These are phyloP conservation scores for Chionographis japonica DNA, from an alignment of 106 monocot species.

Conservation along the genomic window DNA sequence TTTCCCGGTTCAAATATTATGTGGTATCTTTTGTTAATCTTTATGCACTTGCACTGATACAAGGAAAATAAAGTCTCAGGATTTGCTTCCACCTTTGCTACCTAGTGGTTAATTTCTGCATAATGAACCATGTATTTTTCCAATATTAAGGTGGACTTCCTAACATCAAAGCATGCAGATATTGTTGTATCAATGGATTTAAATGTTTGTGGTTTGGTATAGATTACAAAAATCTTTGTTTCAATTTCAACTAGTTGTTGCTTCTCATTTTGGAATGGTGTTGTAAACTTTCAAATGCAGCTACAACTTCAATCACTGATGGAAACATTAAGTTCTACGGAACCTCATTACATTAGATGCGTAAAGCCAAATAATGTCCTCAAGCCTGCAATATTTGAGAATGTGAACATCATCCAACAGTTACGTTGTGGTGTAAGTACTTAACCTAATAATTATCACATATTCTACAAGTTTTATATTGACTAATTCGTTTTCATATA, in stretches of 20 bases:
- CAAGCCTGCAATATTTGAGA: constrained; percentile 91
- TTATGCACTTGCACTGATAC: no score
- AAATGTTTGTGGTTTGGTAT: no score
- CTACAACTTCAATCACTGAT: constrained; percentile 85
- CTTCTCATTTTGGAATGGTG: constrained; percentile 4
- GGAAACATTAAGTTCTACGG: constrained; percentile 78
- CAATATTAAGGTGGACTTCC: no score
- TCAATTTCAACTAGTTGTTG: not conserved
- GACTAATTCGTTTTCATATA: constrained; percentile 5
- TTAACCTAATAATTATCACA: not conserved
- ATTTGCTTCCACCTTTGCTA: no score
- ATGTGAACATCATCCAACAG: constrained; percentile 76
- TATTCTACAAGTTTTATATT: not conserved
- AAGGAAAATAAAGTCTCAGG: no score
- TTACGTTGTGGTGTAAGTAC: constrained; percentile 81
- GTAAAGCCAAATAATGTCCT: constrained; percentile 93
- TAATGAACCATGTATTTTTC: no score
- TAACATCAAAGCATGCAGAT: no score
- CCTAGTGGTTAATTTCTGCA: no score
- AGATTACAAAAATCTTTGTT: no score
- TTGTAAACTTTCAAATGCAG: constrained; percentile 16
- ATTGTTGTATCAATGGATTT: no score
- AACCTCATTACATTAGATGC: constrained; percentile 90
- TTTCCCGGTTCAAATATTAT: no score
- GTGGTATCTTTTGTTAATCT: no score